Conservation (phyloP, 208 protist genomes). For the Leishmania tropica region DNA sequence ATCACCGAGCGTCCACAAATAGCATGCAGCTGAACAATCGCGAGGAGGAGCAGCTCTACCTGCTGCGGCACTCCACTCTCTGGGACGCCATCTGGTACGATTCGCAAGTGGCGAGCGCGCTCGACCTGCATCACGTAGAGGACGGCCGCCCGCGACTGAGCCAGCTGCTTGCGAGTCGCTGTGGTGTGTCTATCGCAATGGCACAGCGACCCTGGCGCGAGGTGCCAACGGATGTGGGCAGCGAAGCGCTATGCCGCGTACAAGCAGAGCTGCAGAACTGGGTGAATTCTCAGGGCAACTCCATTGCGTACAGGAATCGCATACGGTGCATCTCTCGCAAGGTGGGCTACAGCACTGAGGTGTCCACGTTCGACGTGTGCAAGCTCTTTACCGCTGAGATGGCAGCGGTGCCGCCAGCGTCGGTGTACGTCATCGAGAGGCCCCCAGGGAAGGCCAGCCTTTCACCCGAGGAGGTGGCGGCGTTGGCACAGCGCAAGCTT, state of each 20-base stretch:
- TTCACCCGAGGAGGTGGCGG: slow-evolving; percentile 21
- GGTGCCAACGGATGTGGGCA: slow-evolving; percentile 52
- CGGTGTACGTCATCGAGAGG: slow-evolving; percentile 37
- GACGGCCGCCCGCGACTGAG: slow-evolving; percentile 73
- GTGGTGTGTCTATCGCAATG: slow-evolving; percentile 71
- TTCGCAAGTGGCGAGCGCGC: slow-evolving; percentile 64
- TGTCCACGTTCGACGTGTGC: slow-evolving; percentile 83
- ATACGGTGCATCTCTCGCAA: slow-evolving; percentile 69
- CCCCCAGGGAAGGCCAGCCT: background rate
- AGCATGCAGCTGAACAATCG: slow-evolving; percentile 73
- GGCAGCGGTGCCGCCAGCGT: slow-evolving; percentile 43
- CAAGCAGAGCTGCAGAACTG: slow-evolving; percentile 65
- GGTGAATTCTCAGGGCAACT: slow-evolving; percentile 37
- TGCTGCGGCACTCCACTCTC: slow-evolving; percentile 77
- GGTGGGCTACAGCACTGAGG: slow-evolving; percentile 79
- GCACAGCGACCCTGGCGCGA: slow-evolving; percentile 84
- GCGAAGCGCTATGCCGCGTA: slow-evolving; percentile 55
- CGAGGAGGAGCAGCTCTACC: slow-evolving; percentile 81
- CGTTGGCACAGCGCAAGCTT: slow-evolving; percentile 34
- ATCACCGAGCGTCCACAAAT: slow-evolving; percentile 20
- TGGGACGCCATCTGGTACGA: slow-evolving; percentile 89
- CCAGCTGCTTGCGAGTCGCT: slow-evolving; percentile 81
- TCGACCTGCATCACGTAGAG: slow-evolving; percentile 82
- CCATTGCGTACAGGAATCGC: slow-evolving; percentile 35
- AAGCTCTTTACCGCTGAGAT: slow-evolving; percentile 72